phyloP scores from a whole-genome alignment of 1,284 basidiomycete genomes.

The Leucoagaricus sp. region DNA sequence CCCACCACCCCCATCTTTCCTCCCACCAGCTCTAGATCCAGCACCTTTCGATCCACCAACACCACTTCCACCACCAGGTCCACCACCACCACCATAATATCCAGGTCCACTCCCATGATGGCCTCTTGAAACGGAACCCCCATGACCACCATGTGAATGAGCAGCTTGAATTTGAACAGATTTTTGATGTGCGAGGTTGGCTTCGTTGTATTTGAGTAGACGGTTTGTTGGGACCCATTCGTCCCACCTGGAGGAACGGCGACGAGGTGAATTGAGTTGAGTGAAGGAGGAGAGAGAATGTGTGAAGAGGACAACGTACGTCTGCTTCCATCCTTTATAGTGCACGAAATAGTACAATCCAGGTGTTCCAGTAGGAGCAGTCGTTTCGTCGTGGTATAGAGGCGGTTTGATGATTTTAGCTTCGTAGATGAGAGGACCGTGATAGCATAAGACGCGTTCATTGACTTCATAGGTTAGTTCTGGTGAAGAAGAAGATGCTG shows the following conservation, averaged over 20 bases:
- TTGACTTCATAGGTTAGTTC: slow-evolving; percentile 39
- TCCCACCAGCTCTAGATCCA: slow-evolving; percentile 38
- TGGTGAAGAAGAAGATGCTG: too few relatives aligned
- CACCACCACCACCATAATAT: background rate
- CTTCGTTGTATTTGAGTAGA: slow-evolving; percentile 86
- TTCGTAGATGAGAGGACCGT: slow-evolving; percentile 93
- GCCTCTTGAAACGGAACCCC: slow-evolving; percentile 16
- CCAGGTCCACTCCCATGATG: slow-evolving; percentile 11
- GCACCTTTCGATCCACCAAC: slow-evolving; percentile 37
- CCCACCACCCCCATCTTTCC: slow-evolving; percentile 42
- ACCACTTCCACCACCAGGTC: background rate
- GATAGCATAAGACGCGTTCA: slow-evolving; percentile 91
- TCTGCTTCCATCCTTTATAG: slow-evolving; percentile 99
- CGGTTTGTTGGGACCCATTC: slow-evolving; percentile 92
- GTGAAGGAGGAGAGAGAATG: background rate
- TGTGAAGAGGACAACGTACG: slow-evolving; percentile 55
- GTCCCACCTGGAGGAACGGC: slow-evolving; percentile 88
- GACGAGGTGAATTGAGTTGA: background rate
- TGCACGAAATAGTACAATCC: slow-evolving; percentile 95
- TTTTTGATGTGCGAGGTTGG: slow-evolving; percentile 84
- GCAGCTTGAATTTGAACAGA: slow-evolving; percentile 44
- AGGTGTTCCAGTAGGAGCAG: slow-evolving; percentile 62
- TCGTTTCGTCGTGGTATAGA: slow-evolving; percentile 73
- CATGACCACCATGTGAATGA: slow-evolving; percentile 29
- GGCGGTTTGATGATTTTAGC: slow-evolving; percentile 82